A percentile compares a stretch with the other conserved stretches of the same genome.
phyloP scores from a whole-genome alignment of 2,329 filamentous ascomycete species.

The Colletotrichum theobromicola region DNA sequence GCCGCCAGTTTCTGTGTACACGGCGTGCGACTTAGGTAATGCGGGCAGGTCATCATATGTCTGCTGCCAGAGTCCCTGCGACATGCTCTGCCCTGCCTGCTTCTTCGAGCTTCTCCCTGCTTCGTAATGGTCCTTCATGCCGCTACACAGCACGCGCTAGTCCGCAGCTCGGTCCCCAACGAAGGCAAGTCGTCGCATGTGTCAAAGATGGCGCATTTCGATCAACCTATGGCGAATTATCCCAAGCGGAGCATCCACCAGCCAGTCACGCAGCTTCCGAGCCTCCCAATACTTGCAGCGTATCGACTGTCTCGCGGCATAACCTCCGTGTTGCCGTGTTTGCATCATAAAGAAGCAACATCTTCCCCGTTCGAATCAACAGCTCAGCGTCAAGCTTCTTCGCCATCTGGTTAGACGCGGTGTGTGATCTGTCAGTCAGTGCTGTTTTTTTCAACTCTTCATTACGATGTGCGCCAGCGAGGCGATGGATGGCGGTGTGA shows the following conservation, averaged over 20 bases:
- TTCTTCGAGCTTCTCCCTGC: conserved; percentile 4
- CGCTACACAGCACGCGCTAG: background rate
- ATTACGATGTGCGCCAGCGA: background rate
- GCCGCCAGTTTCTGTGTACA: background rate
- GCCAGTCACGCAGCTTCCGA: background rate
- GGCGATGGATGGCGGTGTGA: conserved; percentile 14
- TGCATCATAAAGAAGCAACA: conserved; percentile 9
- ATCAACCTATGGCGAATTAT: conserved; percentile 18
- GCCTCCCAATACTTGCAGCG: background rate
- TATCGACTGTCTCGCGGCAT: background rate
- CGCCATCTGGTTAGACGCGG: background rate
- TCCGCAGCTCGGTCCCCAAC: background rate
- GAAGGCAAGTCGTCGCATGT: conserved; percentile 3
- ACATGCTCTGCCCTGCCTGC: background rate
- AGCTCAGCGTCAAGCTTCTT: background rate
- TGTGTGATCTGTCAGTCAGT: background rate
- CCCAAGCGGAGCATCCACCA: background rate
- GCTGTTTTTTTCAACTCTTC: background rate
- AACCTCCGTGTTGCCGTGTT: background rate
- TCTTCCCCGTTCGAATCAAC: background rate
- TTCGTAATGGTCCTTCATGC: conserved; percentile 2
- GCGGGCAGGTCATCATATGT: background rate
- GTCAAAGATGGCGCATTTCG: conserved; percentile 14
- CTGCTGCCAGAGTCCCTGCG: background rate
- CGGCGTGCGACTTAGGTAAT: background rate